Evolutionary conservation across 176 grass and related monocot genomes (phyloP).

Genomic region (Eremochloa ophiuroides): DNA sequence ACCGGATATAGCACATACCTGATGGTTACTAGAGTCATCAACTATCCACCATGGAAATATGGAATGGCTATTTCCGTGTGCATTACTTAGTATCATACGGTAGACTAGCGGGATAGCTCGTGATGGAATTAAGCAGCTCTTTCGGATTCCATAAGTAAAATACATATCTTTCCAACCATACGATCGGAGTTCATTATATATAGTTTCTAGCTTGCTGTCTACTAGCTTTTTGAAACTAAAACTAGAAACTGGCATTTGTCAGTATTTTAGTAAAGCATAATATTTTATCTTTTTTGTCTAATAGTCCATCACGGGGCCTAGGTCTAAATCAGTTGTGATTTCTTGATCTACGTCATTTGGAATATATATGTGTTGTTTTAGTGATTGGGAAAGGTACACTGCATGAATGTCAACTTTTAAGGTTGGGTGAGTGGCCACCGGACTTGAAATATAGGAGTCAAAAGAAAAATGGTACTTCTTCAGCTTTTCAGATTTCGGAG

Average conservation of each 20-base stretch:
- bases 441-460: constrained; percentile 7
- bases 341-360: background rate
- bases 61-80: background rate
- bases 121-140: background rate
- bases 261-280: background rate
- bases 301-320: background rate
- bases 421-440: background rate
- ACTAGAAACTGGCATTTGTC: constrained; percentile 2
- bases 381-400: background rate
- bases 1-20: background rate
- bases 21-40: background rate
- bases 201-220: constrained; percentile 24
- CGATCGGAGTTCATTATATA: constrained; percentile 13
- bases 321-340: background rate
- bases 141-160: constrained; percentile 33
- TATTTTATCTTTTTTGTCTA: background rate
- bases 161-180: constrained; percentile 19
- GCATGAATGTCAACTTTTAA: background rate
- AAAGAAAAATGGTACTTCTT: background rate
- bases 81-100: background rate
- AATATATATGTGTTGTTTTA: background rate
- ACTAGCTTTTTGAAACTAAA: background rate
- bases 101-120: background rate
- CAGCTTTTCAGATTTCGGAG: background rate
- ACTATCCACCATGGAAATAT: background rate